Evolutionary conservation across 2,329 filamentous ascomycete genomes (phyloP).

Genomic region (Chrysosporium keratinophilum): DNA sequence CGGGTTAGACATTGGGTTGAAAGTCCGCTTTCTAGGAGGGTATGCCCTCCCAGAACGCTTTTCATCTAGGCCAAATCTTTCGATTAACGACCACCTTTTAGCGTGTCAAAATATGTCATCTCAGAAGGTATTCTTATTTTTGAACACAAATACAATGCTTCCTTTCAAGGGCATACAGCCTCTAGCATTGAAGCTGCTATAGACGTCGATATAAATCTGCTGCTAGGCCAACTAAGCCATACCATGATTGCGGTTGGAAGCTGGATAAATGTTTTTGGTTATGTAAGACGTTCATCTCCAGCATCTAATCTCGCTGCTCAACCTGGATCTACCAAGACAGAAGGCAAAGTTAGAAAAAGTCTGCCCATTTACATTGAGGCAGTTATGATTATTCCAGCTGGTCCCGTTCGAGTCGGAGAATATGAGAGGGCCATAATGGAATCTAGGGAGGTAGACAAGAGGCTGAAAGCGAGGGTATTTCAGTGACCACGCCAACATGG

Average conservation of each 20-base stretch:
- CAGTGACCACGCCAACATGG: neutral
- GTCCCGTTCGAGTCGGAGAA: conserved; percentile 56
- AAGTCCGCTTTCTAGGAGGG: conserved; percentile 90
- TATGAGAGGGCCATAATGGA: conserved; percentile 55
- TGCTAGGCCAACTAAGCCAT: conserved; percentile 55
- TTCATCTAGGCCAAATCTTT: conserved; percentile 1
- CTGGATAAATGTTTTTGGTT: conserved; percentile 85
- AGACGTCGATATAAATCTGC: conserved; percentile 62
- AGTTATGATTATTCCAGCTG: conserved; percentile 65
- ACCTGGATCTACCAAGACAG: neutral
- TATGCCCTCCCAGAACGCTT: conserved; percentile 38
- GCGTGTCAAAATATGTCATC: conserved; percentile 50
- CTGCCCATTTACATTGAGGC: conserved; percentile 53
- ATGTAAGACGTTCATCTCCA: conserved; percentile 42
- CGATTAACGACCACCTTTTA: conserved; percentile 24
- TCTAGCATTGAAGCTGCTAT: conserved; percentile 19
- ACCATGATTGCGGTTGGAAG: conserved; percentile 61
- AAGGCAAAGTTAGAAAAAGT: neutral
- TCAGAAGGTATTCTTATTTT: conserved; percentile 54
- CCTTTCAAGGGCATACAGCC: neutral
- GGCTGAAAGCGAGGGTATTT: conserved; percentile 15
- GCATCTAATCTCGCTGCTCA: neutral
- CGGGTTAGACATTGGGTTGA: conserved; percentile 48
- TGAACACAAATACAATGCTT: conserved; percentile 52
- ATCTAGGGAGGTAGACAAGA: conserved; percentile 27